Evolutionary conservation across 75 land plant genomes (phyloP), one percentile per base, ranked within the genome.

Genomic region (Pinus tabuliformis): DNA sequence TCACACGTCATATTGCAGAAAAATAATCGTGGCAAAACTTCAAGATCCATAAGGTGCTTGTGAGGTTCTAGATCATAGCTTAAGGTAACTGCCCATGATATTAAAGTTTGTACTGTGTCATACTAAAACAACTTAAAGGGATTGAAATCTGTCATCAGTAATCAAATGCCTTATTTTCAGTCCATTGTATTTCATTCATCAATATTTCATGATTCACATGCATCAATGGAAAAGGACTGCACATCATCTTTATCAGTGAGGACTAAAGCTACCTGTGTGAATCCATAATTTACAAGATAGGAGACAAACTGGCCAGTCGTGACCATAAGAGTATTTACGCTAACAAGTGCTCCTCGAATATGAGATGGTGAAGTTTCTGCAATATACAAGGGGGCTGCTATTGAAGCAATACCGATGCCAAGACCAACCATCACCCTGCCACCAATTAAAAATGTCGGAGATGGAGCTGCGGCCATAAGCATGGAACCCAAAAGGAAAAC

Each of bases 291-390:
- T 71, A 86, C 64, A 30, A 79, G 45, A 57, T 86, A 86, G 45
- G 87, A 83, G 20, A 86, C 57, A 58, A 83, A 84, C 76, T 86
- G 87, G 52, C 87, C 87, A 22, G 70, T 60, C 11, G 87, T 84
- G 52, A 84, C 85, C 77, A 86, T 78, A 56, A 86, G 82, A 21
- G 80, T 86, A 59, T 84, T 86, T 49, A 85, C 20, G 58, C 83
- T 86, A 56, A 86, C 87, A 21, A 86, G 86, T 36, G 86, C 87
- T 13, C 87, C 87, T 45, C 87, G 73, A 26, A 66, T 73, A 52
- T 77, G 64, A 49, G 87, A 80, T 30, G 87, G 87, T 24, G 87
- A 86, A 14, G 82, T 86, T 79, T 86, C 87, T 18, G 87, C 86
- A 57, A 86, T 86, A 73, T 86, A 86, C 49, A 86, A 75, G 14